phyloP scores from a whole-genome alignment of 768 basidiomycete genomes.

The Leucocoprinus birnbaumii region DNA sequence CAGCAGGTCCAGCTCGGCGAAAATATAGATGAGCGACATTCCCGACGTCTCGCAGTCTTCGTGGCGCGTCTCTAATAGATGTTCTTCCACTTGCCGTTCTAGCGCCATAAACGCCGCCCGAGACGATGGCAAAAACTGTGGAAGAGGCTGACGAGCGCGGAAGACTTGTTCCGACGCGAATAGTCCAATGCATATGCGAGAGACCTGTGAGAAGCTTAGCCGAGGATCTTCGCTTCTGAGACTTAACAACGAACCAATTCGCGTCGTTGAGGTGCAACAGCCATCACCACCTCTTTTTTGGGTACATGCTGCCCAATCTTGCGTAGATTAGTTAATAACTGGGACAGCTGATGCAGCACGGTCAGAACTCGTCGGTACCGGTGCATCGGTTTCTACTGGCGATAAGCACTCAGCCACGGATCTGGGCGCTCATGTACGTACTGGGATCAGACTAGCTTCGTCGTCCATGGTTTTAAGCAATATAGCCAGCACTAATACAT shows the following conservation, averaged over 20 bases:
- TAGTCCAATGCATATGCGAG: slow-evolving; percentile 43
- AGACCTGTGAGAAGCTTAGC: slow-evolving; percentile 25
- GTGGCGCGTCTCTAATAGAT: slow-evolving; percentile 20
- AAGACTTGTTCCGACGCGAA: slow-evolving; percentile 50
- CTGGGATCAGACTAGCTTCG: slow-evolving; percentile 46
- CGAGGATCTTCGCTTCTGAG: neutral
- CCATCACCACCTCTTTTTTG: slow-evolving; percentile 36
- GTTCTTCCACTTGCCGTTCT: slow-evolving; percentile 28
- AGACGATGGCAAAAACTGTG: slow-evolving; percentile 47
- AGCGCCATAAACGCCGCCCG: slow-evolving; percentile 35
- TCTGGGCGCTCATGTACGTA: slow-evolving; percentile 23
- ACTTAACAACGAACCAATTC: slow-evolving; percentile 27
- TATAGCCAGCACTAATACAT: slow-evolving; percentile 22
- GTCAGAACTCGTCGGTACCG: slow-evolving; percentile 36
- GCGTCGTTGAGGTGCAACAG: slow-evolving; percentile 35
- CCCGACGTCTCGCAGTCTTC: slow-evolving; percentile 27
- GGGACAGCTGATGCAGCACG: slow-evolving; percentile 37
- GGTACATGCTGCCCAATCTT: slow-evolving; percentile 46
- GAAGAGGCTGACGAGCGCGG: slow-evolving; percentile 40
- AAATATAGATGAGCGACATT: slow-evolving; percentile 35
- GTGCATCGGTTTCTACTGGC: slow-evolving; percentile 44
- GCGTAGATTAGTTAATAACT: slow-evolving; percentile 42
- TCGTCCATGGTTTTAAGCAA: slow-evolving; percentile 40
- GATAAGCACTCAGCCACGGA: no score
- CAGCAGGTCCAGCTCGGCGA: slow-evolving; percentile 41